Base-by-base conservation (phyloP, 148 eudicot species). In the Vaccinium myrtillus region DNA sequence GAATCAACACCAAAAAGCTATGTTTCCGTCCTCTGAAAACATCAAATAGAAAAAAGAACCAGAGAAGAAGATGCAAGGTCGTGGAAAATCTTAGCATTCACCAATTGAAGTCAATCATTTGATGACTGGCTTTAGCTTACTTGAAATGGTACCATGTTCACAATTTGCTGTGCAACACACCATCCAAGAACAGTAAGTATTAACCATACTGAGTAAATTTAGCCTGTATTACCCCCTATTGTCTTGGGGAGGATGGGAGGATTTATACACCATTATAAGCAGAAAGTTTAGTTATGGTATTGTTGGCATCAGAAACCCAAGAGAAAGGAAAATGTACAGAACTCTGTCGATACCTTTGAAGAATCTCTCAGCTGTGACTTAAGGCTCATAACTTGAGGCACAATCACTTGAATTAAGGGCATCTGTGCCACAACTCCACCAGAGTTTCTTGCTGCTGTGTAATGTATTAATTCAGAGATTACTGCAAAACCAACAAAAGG, bases 391-490 rank as follows among this genome's bases (percentile, higher is more conserved):
- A 97, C 95, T 86, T 82, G 92, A 78, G 99, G 98, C 70, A 97
- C 99, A 87, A 97, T 87, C 75, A 89, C 94, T 92, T 95, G 98
- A 88, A 97, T 95, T 73, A 95, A 83, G 5, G 98, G 98, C 93
- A 97, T 84, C 87, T 95, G 93, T 84, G 83, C 90, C 80, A 95
- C 90, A 81, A 90, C 90, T 79, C 87, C 96, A 63, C 89, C 93
- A 32, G 88, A 85, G 86, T 88, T 89, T 85, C 95, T 95, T 81
- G 92, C 94, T 30, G 96, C 91, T 32, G 99, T 87, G 85, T 94
- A 95, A 87, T 95, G 98, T 87, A 97, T 97, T 85, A 97, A 87
- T 87, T 97, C 99, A 71, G 98, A 97, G 86, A 94, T 92, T 84
- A 94, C 99, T 97, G 95, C 89, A 91, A 82, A 85, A 83, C 61